Percentiles rank a stretch among this genome's conserved stretches.
Conservation (phyloP, 192 early-diverging fungal genomes). For the Paraglomus occultum region DNA sequence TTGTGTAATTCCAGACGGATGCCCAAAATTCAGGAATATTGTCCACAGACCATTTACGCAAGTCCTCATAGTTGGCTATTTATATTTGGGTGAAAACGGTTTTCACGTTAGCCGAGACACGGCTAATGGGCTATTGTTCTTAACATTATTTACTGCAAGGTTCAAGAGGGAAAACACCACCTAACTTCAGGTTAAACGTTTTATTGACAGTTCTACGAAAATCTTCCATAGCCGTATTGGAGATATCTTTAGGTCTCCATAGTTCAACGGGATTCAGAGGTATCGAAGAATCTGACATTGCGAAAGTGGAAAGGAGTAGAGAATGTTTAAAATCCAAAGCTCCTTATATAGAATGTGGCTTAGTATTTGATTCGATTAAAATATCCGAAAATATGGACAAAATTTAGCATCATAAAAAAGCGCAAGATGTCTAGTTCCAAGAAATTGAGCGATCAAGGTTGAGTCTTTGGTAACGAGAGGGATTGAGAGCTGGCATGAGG, state of each 20-base stretch:
- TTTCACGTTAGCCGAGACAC: not conserved
- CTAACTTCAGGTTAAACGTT: conserved; percentile 58
- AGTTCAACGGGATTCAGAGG: conserved; percentile 42
- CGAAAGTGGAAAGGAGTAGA: not conserved
- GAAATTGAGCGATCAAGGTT: too few relatives aligned
- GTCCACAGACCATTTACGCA: conserved; percentile 83
- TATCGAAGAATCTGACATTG: not conserved
- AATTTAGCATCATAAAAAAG: too few relatives aligned
- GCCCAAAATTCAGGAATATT: conserved; percentile 83
- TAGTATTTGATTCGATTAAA: too few relatives aligned
- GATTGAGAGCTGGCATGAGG: too few relatives aligned
- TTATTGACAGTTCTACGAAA: conserved; percentile 74
- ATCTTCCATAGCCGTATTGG: conserved; percentile 62
- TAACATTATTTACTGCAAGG: conserved; percentile 1
- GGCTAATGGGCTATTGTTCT: conserved; percentile 8
- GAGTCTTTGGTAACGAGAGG: too few relatives aligned
- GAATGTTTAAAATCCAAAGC: too few relatives aligned
- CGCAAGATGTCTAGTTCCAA: too few relatives aligned
- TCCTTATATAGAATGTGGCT: too few relatives aligned
- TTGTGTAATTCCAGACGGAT: conserved; percentile 77
- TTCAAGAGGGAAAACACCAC: conserved; percentile 31
- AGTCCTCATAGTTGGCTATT: conserved; percentile 64
- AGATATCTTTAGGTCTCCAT: conserved; percentile 61
- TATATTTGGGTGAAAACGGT: not conserved
- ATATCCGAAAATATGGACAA: too few relatives aligned